Evolutionary conservation across 805 yeast species (phyloP), one percentile per base, ranked within the genome.

Genomic region (Saccharomycopsis olivae): DNA sequence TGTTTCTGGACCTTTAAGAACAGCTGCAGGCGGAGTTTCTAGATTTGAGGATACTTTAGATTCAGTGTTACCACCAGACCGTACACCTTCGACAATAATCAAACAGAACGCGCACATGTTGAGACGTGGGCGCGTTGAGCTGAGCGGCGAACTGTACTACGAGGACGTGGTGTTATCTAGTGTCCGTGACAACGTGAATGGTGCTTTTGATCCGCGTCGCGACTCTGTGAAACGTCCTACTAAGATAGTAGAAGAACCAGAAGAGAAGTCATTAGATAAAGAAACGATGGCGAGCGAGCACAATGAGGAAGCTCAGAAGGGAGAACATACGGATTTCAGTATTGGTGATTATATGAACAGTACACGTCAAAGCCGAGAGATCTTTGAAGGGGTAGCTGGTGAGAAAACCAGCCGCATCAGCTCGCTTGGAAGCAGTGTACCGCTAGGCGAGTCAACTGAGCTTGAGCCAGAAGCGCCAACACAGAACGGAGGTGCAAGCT

Each of bases 11-110:
- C 41, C 41, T 2, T 38, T 41, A 5, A 41, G 33, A 27, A 35
- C n/a, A 16, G 35, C 29, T 14, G 30, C 38, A 9, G n/a, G n/a
- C n/a, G n/a, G n/a, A n/a, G n/a, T n/a, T n/a, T n/a, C 18, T 24
- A 32, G 36, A 19, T 37, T 45, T 9, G 47, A 45, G 21, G 27
- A 30, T 25, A 39, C 47, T 18, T 24, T 45, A 13, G 41, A 45
- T 23, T 45, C 48, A 9, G 48, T 38, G 13, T 29, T 45, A 18
- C 48, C 48, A 8, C 38, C 38, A 8, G 48, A 45, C 32, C 36
- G 48, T 28, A 42, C 48, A 4, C 46, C 43, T 13, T 45, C 48
- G 4, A 36, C 48, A 6, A 45, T 45, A 10, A 45, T 45, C 29
- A 45, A 36, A 28, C 47, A 45, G 11, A 45, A 45, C 24, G 29